Conservation (phyloP, 1,284 basidiomycete species). For the Pseudozyma thailandica region DNA sequence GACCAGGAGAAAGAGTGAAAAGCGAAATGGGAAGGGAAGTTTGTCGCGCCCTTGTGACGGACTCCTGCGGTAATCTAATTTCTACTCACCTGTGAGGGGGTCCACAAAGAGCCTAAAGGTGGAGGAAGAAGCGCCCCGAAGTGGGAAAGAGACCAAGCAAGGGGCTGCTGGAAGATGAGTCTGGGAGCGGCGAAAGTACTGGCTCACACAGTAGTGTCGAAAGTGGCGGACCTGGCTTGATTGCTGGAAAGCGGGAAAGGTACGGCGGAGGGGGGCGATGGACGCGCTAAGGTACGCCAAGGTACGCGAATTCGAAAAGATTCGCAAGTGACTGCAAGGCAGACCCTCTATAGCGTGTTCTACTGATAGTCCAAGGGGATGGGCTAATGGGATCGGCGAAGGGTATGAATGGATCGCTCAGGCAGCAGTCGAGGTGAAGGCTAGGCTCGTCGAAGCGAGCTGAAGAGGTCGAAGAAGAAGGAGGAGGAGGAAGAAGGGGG, state of each 20-base stretch:
- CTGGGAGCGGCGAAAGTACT: too few relatives aligned
- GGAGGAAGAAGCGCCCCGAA: neutral
- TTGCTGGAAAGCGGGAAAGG: neutral
- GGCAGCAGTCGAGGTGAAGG: neutral
- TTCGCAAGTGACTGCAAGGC: neutral
- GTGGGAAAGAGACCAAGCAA: slow-evolving; percentile 11
- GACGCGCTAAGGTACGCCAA: neutral
- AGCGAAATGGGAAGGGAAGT: neutral
- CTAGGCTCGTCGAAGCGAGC: too few relatives aligned
- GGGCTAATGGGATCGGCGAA: too few relatives aligned
- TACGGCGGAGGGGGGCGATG: neutral
- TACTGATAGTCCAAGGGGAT: too few relatives aligned
- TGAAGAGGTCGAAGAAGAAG: neutral
- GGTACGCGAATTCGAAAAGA: slow-evolving; percentile 1
- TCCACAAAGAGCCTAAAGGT: neutral
- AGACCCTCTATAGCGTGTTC: neutral
- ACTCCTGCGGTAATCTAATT: too few relatives aligned
- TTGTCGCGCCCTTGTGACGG: neutral
- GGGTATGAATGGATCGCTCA: too few relatives aligned
- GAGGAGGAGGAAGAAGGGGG: slow-evolving; percentile 2
- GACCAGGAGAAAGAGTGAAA: neutral
- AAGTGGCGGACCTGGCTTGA: too few relatives aligned
- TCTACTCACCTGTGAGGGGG: neutral
- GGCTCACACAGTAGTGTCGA: too few relatives aligned
- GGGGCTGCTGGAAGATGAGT: slow-evolving; percentile 1